Evolutionary conservation across 208 protist species (phyloP).

Genomic region (Trypanosomatidae sp.): DNA sequence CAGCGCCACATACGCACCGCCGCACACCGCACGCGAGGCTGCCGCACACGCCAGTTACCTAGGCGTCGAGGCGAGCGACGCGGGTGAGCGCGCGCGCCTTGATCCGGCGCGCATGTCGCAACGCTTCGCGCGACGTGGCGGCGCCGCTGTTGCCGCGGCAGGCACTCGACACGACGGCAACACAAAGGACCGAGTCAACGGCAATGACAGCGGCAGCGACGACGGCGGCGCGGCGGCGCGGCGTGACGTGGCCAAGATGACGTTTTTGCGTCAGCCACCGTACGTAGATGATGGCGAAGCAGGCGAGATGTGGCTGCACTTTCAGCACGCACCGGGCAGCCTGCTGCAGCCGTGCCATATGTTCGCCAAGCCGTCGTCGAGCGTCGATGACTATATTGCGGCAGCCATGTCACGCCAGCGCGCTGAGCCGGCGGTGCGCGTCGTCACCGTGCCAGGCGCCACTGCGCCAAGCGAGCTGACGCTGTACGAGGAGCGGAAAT

Average conservation of each 20-base stretch:
- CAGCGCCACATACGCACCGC: conserved; percentile 35
- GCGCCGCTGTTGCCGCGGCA: conserved; percentile 14
- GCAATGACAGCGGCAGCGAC: no score
- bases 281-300: conserved; percentile 4
- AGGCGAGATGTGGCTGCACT: conserved; percentile 79
- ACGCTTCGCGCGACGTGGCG: conserved; percentile 53
- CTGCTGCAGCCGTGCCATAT: conserved; percentile 74
- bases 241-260: conserved; percentile 61
- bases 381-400: conserved; percentile 66
- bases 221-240: conserved; percentile 16
- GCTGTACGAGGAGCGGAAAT: conserved; percentile 77
- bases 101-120: conserved; percentile 77
- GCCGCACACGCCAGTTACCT: conserved; percentile 15
- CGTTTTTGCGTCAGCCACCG: conserved; percentile 42
- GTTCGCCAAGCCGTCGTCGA: conserved; percentile 55
- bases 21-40: conserved; percentile 15
- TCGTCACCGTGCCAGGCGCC: conserved; percentile 55
- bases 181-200: no score
- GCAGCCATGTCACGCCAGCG: conserved; percentile 15
- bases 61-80: conserved; percentile 4
- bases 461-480: conserved; percentile 50
- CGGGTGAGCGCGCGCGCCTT: conserved; percentile 16
- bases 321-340: conserved; percentile 58
- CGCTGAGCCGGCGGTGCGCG: conserved; percentile 25
- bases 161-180: no score